phyloP scores from a whole-genome alignment of 1,139 yeast genomes.

The Nakaseomyces glabratus region DNA sequence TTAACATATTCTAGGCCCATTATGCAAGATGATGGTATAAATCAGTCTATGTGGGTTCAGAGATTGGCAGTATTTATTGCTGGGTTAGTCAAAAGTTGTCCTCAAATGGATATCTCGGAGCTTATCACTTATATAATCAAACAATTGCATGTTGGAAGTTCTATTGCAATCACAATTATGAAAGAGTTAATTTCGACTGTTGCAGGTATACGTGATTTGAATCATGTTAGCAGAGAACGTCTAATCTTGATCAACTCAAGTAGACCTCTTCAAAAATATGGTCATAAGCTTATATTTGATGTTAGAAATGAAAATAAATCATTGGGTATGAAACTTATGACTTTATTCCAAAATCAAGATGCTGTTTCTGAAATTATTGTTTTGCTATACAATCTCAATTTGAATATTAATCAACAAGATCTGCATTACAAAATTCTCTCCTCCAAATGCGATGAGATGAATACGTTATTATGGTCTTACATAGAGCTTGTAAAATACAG shows the following conservation, averaged over 20 bases:
- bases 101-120: slow-evolving; percentile 46
- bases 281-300: slow-evolving; percentile 59
- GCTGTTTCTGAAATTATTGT: slow-evolving; percentile 57
- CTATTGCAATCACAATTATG: slow-evolving; percentile 58
- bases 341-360: slow-evolving; percentile 39
- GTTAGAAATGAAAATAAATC: slow-evolving; percentile 39
- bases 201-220: slow-evolving; percentile 67
- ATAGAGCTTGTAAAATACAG: slow-evolving; percentile 51
- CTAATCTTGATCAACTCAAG: slow-evolving; percentile 64
- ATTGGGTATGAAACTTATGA: slow-evolving; percentile 48
- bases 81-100: slow-evolving; percentile 47
- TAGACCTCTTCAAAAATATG: slow-evolving; percentile 44
- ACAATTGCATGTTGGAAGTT: slow-evolving; percentile 53
- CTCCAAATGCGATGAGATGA: slow-evolving; percentile 62
- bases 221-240: slow-evolving; percentile 37
- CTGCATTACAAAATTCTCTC: slow-evolving; percentile 67
- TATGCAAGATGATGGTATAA: slow-evolving; percentile 70
- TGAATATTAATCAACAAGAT: slow-evolving; percentile 37
- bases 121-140: slow-evolving; percentile 54
- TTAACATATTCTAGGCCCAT: slow-evolving; percentile 61
- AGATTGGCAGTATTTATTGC: slow-evolving; percentile 62
- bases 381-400: slow-evolving; percentile 46
- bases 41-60: slow-evolving; percentile 80
- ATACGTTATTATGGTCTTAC: slow-evolving; percentile 55
- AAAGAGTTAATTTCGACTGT: slow-evolving; percentile 62